Conservation (phyloP, 2,329 filamentous ascomycete genomes). For the Diplodia seriata region DNA sequence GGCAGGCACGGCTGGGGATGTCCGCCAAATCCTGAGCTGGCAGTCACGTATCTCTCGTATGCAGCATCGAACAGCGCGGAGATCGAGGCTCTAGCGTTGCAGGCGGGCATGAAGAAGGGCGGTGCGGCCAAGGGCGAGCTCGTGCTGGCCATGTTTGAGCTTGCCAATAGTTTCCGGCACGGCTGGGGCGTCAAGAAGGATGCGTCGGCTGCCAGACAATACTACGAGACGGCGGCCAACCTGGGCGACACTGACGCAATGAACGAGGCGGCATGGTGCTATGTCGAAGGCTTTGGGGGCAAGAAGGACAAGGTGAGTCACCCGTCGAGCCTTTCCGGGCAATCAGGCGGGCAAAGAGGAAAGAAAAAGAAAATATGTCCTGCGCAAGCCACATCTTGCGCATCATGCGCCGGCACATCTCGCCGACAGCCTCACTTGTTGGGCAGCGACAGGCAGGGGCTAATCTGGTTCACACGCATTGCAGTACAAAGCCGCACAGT, state of each 20-base stretch:
- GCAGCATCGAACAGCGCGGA: conserved; percentile 89
- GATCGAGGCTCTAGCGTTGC: conserved; percentile 83
- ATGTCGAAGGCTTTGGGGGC: conserved; percentile 93
- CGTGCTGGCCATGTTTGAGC: conserved; percentile 93
- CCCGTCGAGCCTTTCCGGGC: conserved; percentile 13
- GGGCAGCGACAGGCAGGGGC: conserved; percentile 44
- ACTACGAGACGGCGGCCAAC: conserved; percentile 97
- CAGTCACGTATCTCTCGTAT: conserved; percentile 82
- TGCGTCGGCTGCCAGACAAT: conserved; percentile 82
- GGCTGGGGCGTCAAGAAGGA: conserved; percentile 93
- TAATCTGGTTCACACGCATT: conserved; percentile 44
- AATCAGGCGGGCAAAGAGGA: background rate
- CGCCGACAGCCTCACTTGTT: conserved; percentile 48
- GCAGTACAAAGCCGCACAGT: conserved; percentile 82
- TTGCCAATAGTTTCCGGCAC: conserved; percentile 90
- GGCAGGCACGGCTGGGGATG: conserved; percentile 92
- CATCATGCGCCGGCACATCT: conserved; percentile 20
- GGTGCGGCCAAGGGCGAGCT: conserved; percentile 95
- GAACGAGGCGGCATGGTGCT: conserved; percentile 97
- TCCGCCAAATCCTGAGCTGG: conserved; percentile 71
- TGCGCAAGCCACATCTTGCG: conserved; percentile 29
- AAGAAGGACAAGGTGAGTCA: conserved; percentile 95
- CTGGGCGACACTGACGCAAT: conserved; percentile 96
- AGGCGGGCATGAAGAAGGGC: conserved; percentile 88
- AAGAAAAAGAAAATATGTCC: conserved; percentile 12